These are phyloP conservation scores for Salix suchowensis DNA, from an alignment of 345 rosid species.

Conservation along the genomic window DNA sequence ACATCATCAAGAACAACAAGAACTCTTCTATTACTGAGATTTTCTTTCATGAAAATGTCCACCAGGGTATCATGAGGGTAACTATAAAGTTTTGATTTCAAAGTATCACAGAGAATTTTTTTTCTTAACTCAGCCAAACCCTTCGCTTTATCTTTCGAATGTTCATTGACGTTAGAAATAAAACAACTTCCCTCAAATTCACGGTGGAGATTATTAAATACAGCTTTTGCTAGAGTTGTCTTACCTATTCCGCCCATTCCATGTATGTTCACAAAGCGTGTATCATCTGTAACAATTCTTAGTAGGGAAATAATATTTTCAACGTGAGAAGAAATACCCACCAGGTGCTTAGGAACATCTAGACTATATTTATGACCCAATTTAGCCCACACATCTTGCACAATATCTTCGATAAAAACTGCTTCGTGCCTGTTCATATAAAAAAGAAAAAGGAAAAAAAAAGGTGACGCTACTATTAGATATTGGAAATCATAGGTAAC, in stretches of 20 bases:
- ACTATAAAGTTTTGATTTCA: not conserved
- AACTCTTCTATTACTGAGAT: not conserved
- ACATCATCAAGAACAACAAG: conserved; percentile 19
- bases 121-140: not conserved
- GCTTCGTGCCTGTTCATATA: conserved; percentile 23
- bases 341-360: not conserved
- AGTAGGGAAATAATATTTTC: conserved; percentile 10
- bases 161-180: not conserved
- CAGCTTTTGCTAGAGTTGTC: not conserved
- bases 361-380: not conserved
- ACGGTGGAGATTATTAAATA: not conserved
- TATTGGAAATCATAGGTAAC: too few relatives aligned
- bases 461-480: too few relatives aligned
- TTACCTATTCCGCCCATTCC: not conserved
- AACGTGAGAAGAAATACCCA: not conserved
- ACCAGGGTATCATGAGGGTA: too few relatives aligned
- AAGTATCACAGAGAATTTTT: not conserved
- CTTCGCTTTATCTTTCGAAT: not conserved
- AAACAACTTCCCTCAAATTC: not conserved
- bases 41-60: not conserved
- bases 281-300: not conserved
- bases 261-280: not conserved
- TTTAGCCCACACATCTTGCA: conserved; percentile 20
- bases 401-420: conserved; percentile 23
- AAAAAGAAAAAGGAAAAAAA: too few relatives aligned